Evolutionary conservation across 78 protist species (phyloP).

Genomic region (Bigelowiella natans): DNA sequence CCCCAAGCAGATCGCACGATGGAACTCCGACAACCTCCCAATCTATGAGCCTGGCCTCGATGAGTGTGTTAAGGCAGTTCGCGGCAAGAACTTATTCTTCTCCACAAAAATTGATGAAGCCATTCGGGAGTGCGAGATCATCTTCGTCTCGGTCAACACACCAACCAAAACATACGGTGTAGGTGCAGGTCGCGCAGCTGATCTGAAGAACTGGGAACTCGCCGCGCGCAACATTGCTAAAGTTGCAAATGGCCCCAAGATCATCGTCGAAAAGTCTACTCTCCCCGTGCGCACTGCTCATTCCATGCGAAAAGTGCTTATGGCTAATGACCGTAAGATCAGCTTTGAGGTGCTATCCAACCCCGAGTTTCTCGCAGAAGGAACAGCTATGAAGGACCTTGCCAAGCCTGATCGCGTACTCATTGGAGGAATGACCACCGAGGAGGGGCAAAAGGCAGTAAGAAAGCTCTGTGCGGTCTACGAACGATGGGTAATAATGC

Average conservation of each 20-base stretch:
- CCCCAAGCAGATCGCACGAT: constrained; percentile 56
- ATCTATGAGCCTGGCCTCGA: constrained; percentile 65
- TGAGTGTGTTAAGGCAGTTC: constrained; percentile 34
- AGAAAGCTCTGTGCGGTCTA: constrained; percentile 52
- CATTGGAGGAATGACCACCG: constrained; percentile 53
- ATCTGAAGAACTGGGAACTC: constrained; percentile 40
- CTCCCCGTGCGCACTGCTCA: constrained; percentile 67
- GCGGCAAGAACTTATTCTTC: constrained; percentile 1
- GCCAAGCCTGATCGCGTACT: constrained; percentile 83
- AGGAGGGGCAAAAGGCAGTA: constrained; percentile 50
- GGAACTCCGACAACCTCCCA: constrained; percentile 74
- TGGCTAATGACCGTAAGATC: not conserved
- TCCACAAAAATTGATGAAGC: not conserved
- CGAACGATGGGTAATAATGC: constrained; percentile 61
- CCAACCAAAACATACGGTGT: constrained; percentile 72
- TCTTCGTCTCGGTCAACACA: constrained; percentile 83
- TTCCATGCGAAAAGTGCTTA: constrained; percentile 18
- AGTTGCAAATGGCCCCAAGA: constrained; percentile 32
- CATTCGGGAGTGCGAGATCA: constrained; percentile 34
- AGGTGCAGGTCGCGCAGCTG: constrained; percentile 65
- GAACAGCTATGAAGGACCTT: constrained; percentile 68
- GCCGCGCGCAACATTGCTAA: constrained; percentile 26
- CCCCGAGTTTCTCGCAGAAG: constrained; percentile 91
- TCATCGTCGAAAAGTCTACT: constrained; percentile 81
- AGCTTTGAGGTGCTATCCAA: constrained; percentile 63